These are phyloP conservation scores for Boletus fagicola DNA, from an alignment of 768 basidiomycete genomes.

Conservation along the genomic window DNA sequence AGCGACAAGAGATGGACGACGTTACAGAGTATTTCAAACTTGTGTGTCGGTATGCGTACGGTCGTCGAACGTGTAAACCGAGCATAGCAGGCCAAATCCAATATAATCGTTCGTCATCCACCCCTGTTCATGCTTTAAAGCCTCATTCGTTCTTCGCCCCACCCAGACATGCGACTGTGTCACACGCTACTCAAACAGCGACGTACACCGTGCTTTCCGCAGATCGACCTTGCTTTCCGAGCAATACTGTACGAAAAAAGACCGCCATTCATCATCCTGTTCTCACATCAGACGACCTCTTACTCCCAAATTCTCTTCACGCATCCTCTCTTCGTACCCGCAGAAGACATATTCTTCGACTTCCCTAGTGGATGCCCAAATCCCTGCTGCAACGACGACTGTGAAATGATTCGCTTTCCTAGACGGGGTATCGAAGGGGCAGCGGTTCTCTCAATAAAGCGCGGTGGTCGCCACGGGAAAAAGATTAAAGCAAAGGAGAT, in stretches of 20 bases:
- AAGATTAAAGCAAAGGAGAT: conserved; percentile 57
- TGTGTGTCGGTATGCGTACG: conserved; percentile 63
- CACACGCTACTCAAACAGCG: conserved; percentile 66
- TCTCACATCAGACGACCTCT: conserved; percentile 77
- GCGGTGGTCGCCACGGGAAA: conserved; percentile 49
- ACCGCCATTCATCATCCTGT: conserved; percentile 73
- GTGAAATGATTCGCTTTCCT: conserved; percentile 80
- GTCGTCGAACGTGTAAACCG: conserved; percentile 57
- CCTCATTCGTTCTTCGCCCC: conserved; percentile 6
- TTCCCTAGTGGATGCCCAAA: conserved; percentile 80
- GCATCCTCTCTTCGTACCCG: conserved; percentile 64
- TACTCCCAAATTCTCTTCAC: conserved; percentile 84
- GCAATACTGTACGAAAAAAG: conserved; percentile 74
- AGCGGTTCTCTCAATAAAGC: conserved; percentile 59
- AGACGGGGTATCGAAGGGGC: conserved; percentile 61
- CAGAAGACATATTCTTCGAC: conserved; percentile 70
- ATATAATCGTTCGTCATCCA: conserved; percentile 57
- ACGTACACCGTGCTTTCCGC: conserved; percentile 78
- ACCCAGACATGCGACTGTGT: conserved; percentile 60
- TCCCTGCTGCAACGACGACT: conserved; percentile 76
- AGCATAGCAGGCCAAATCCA: conserved; percentile 67
- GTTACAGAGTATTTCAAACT: conserved; percentile 77
- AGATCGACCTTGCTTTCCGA: conserved; percentile 75
- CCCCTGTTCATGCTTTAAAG: neutral
- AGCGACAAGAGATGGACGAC: conserved; percentile 78